These are phyloP conservation scores for Diaporthe citrichinensis DNA, from an alignment of 2,329 filamentous ascomycete species.

Conservation along the genomic window DNA sequence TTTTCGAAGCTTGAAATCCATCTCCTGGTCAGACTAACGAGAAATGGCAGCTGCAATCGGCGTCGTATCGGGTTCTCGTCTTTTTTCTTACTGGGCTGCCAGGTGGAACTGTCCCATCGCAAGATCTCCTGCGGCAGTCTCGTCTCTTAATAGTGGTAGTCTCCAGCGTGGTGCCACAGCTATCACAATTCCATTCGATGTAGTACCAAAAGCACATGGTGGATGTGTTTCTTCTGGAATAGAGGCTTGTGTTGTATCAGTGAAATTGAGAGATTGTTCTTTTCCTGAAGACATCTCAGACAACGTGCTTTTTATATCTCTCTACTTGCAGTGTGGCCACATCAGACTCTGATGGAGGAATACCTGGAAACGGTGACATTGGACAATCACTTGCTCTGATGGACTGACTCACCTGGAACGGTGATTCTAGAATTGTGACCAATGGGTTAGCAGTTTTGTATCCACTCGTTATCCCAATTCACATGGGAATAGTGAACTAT, in stretches of 20 bases:
- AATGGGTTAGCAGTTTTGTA: no score
- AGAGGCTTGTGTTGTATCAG: neutral
- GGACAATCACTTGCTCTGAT: neutral
- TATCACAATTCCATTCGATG: neutral
- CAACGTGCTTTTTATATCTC: neutral
- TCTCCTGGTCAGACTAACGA: neutral
- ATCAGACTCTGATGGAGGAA: neutral
- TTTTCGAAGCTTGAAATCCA: neutral
- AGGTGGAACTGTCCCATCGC: neutral
- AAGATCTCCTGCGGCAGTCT: neutral
- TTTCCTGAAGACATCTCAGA: neutral
- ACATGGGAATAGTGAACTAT: neutral
- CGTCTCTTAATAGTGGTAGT: neutral
- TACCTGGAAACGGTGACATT: no score
- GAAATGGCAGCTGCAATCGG: neutral
- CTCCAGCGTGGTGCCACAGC: neutral
- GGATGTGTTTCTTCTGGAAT: neutral
- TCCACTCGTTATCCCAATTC: neutral
- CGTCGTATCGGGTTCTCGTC: neutral
- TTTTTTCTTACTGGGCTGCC: neutral
- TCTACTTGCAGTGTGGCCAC: neutral
- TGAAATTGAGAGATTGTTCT: no score
- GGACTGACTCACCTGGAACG: neutral
- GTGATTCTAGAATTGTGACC: neutral
- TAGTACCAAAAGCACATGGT: slow-evolving; percentile 3